phyloP scores from a whole-genome alignment of 163 green algal species.

The Trebouxiophyceae sp. region DNA sequence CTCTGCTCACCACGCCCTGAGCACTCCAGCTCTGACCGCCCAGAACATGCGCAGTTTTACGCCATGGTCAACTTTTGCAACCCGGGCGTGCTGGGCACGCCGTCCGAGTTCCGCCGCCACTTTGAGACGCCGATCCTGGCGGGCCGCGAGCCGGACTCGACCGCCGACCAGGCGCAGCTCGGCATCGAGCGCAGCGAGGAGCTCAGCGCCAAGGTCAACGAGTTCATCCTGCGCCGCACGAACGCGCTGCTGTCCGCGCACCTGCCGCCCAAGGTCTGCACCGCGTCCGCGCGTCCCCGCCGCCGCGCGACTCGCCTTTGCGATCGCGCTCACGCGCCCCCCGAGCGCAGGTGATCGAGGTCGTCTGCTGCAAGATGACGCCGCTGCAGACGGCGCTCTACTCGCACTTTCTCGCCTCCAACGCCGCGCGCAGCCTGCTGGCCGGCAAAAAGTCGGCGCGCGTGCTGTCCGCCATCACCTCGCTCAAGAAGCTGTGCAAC shows the following conservation, averaged over 20 bases:
- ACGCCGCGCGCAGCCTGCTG: conserved; percentile 65
- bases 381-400: conserved; percentile 90
- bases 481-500: conserved; percentile 98
- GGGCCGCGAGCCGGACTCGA: conserved; percentile 73
- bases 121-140: conserved; percentile 90
- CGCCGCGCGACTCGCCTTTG: too few relatives aligned
- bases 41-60: conserved; percentile 72
- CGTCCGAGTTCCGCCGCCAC: conserved; percentile 62
- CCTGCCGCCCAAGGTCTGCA: conserved; percentile 92
- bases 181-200: conserved; percentile 64
- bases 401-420: conserved; percentile 85
- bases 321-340: too few relatives aligned
- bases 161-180: conserved; percentile 30
- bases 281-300: too few relatives aligned
- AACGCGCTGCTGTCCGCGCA: conserved; percentile 91
- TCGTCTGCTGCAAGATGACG: conserved; percentile 93
- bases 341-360: conserved; percentile 80
- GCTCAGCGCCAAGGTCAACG: conserved; percentile 86
- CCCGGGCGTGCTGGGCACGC: conserved; percentile 77
- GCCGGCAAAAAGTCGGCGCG: conserved; percentile 33
- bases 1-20: neutral
- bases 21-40: too few relatives aligned
- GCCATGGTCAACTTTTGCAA: conserved; percentile 89
- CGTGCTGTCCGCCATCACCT: conserved; percentile 91
- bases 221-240: conserved; percentile 96